Percentiles rank a stretch among this genome's conserved stretches.
These are phyloP conservation scores for Quillaja saponaria DNA, from an alignment of 306 rosid genomes.

Conservation along the genomic window DNA sequence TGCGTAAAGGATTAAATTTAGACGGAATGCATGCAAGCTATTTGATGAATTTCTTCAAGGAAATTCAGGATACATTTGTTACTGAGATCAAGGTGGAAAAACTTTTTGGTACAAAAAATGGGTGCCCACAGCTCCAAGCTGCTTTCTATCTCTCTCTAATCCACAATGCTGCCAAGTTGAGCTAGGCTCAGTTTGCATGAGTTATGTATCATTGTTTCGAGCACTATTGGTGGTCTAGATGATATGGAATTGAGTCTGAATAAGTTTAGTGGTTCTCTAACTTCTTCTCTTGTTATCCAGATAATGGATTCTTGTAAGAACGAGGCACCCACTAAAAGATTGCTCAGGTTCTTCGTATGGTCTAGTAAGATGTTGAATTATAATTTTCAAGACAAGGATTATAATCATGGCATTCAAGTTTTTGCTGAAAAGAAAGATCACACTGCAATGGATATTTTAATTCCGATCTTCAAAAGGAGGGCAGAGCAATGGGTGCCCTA, in stretches of 20 bases:
- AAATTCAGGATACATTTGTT: constrained; percentile 43
- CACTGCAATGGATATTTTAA: constrained; percentile 59
- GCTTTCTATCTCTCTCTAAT: constrained; percentile 31
- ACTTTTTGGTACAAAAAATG: constrained; percentile 21
- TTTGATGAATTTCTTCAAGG: constrained; percentile 49
- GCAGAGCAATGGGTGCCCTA: constrained; percentile 70
- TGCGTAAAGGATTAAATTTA: background rate
- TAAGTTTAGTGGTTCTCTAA: constrained; percentile 38
- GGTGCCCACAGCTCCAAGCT: constrained; percentile 19
- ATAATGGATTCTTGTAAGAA: constrained; percentile 64
- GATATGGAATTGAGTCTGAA: constrained; percentile 62
- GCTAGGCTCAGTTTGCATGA: constrained; percentile 41
- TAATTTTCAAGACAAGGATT: constrained; percentile 61
- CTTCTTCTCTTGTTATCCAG: constrained; percentile 62
- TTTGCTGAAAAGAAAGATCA: constrained; percentile 74
- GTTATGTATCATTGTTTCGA: constrained; percentile 48
- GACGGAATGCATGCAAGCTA: constrained; percentile 38
- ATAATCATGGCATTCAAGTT: constrained; percentile 60
- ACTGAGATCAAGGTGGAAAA: constrained; percentile 39
- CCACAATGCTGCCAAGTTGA: constrained; percentile 33
- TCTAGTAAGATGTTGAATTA: constrained; percentile 53
- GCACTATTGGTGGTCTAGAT: constrained; percentile 67
- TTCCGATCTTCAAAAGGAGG: constrained; percentile 63
- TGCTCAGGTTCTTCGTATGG: constrained; percentile 88
- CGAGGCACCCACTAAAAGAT: constrained; percentile 67